Percentiles rank a stretch among this genome's conserved stretches.
Conservation (phyloP, 371 early-diverging fungal species). For the Entomophthora muscae region DNA sequence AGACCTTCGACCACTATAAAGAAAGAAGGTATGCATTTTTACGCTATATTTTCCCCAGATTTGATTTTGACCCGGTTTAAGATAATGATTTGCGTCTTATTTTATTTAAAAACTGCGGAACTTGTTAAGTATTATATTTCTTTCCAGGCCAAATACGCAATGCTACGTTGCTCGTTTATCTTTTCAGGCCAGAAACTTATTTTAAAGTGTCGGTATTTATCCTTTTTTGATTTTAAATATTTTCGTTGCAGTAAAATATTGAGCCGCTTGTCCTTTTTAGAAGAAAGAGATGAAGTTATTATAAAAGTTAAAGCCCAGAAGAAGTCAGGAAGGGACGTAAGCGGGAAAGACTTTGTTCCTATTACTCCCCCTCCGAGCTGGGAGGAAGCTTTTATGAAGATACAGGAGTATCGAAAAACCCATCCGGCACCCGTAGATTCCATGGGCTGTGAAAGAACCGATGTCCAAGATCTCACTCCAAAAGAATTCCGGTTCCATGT, state of each 20-base stretch:
- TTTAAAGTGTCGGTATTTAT: too few relatives aligned
- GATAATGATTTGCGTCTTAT: too few relatives aligned
- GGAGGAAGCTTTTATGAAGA: slow-evolving; percentile 36
- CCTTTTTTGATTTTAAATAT: too few relatives aligned
- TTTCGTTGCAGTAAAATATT: not conserved
- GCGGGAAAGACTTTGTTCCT: not conserved
- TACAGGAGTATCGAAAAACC: slow-evolving; percentile 36
- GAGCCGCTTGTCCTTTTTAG: not conserved
- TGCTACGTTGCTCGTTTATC: too few relatives aligned
- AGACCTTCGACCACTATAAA: not conserved
- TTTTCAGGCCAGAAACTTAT: too few relatives aligned
- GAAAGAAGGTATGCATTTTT: not conserved
- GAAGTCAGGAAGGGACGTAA: not conserved
- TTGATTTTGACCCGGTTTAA: not conserved
- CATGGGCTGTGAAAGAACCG: slow-evolving; percentile 78
- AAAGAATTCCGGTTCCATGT: slow-evolving; percentile 68
- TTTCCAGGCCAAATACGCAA: not conserved
- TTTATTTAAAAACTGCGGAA: too few relatives aligned
- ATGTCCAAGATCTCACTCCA: slow-evolving; percentile 25
- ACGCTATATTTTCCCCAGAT: not conserved
- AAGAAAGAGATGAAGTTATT: not conserved
- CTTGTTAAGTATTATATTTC: too few relatives aligned
- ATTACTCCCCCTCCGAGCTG: slow-evolving; percentile 31
- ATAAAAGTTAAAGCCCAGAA: not conserved
- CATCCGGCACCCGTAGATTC: slow-evolving; percentile 85